These are phyloP conservation scores for Hymenochaete sp. DNA, from an alignment of 1,284 basidiomycete genomes.

Conservation along the genomic window DNA sequence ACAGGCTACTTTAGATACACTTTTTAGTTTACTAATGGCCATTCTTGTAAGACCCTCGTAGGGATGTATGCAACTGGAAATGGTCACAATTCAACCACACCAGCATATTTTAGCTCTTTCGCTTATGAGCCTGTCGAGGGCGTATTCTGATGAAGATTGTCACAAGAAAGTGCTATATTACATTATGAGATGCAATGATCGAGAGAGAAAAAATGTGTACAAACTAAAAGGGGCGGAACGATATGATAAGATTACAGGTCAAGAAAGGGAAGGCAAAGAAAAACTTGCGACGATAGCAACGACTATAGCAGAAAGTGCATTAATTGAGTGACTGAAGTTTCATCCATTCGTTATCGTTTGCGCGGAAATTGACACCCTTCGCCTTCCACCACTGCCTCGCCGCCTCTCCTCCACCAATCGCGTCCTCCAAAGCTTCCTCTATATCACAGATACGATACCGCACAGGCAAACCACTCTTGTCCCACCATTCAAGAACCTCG, in stretches of 20 bases:
- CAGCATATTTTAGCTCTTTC: slow-evolving; percentile 19
- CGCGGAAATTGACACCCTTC: slow-evolving; percentile 71
- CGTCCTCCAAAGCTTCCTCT: slow-evolving; percentile 79
- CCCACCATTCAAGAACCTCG: slow-evolving; percentile 83
- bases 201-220: too few species aligned
- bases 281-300: too few species aligned
- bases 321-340: slow-evolving; percentile 65
- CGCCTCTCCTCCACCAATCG: slow-evolving; percentile 62
- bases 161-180: too few species aligned
- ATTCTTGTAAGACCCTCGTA: slow-evolving; percentile 16
- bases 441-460: slow-evolving; percentile 80
- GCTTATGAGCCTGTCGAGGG: slow-evolving; percentile 12
- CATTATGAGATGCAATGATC: too few species aligned
- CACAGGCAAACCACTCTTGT: slow-evolving; percentile 61
- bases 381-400: slow-evolving; percentile 69
- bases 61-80: slow-evolving; percentile 21
- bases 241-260: too few species aligned
- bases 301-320: too few species aligned
- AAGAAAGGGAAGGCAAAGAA: too few species aligned
- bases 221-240: too few species aligned
- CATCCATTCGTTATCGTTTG: slow-evolving; percentile 76
- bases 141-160: slow-evolving; percentile 13
- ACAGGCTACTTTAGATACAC: background rate
- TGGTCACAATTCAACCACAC: slow-evolving; percentile 14
- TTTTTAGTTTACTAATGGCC: background rate